phyloP scores from a whole-genome alignment of 108 stramenopile genomes.

The Epithemia pelagica region DNA sequence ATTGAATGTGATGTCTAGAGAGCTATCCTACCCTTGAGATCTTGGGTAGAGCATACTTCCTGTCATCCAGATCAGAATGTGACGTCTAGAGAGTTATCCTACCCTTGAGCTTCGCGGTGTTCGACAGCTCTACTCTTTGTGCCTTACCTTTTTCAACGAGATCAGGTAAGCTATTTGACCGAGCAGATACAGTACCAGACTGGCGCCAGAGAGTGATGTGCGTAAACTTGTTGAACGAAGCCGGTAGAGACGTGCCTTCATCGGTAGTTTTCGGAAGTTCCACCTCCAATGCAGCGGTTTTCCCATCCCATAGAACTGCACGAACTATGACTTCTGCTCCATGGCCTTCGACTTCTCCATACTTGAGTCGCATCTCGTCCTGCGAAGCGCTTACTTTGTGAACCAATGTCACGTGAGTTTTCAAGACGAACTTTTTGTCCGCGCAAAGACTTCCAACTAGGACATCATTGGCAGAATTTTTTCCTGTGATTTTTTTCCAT shows the following conservation, averaged over 20 bases:
- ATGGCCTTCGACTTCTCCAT: slow-evolving; percentile 21
- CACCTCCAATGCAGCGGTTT: slow-evolving; percentile 50
- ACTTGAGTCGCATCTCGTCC: slow-evolving; percentile 18
- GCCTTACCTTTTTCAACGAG: slow-evolving; percentile 35
- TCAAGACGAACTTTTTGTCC: background rate
- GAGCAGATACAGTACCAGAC: slow-evolving; percentile 13
- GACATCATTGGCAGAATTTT: background rate
- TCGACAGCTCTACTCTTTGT: slow-evolving; percentile 19
- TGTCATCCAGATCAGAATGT: no score
- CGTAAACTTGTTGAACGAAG: slow-evolving; percentile 45
- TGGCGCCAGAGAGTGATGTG: slow-evolving; percentile 71
- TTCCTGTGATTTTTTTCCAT: background rate
- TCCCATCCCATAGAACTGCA: slow-evolving; percentile 31
- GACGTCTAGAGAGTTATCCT: background rate
- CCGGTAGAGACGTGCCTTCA: slow-evolving; percentile 23
- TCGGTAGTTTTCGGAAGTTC: slow-evolving; percentile 20
- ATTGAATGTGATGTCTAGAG: no score
- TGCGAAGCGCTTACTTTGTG: slow-evolving; percentile 32
- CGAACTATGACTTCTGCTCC: slow-evolving; percentile 21
- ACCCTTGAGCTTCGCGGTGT: background rate
- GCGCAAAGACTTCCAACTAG: background rate
- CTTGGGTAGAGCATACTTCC: no score
- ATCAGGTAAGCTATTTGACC: slow-evolving; percentile 57
- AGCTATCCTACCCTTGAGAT: no score
- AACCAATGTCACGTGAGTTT: slow-evolving; percentile 61